Percentiles rank a stretch among this genome's conserved stretches.
These are phyloP conservation scores for Candida chilensis DNA, from an alignment of 805 yeast genomes.

Conservation along the genomic window DNA sequence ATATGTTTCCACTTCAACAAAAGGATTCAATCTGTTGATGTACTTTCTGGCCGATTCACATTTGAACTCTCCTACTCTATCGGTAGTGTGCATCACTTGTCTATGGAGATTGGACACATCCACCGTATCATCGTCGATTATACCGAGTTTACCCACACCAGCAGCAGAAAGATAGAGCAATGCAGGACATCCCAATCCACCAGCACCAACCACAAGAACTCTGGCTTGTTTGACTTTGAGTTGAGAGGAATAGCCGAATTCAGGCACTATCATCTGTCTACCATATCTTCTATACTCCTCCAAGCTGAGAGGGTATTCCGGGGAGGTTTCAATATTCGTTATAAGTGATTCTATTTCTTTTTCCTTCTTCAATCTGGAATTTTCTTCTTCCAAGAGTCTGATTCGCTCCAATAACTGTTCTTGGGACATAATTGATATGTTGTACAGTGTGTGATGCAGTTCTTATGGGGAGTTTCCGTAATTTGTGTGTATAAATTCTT, in stretches of 20 bases:
- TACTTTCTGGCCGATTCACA: conserved; percentile 68
- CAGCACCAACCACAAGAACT: conserved; percentile 86
- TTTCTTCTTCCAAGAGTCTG: background rate
- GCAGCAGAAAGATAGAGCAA: conserved; percentile 77
- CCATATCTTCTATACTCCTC: conserved; percentile 85
- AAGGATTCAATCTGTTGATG: conserved; percentile 55
- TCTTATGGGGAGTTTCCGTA: too few species aligned
- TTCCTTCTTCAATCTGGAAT: background rate
- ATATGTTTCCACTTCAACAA: conserved; percentile 45
- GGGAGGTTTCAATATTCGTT: too few species aligned
- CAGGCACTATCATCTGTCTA: conserved; percentile 90
- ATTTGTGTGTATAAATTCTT: too few species aligned
- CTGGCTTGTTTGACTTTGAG: conserved; percentile 42
- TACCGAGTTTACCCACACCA: conserved; percentile 80
- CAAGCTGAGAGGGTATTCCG: conserved; percentile 16
- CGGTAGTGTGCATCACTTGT: conserved; percentile 72
- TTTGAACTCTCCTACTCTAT: conserved; percentile 59
- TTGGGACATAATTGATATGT: too few species aligned
- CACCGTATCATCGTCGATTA: conserved; percentile 80
- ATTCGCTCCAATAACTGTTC: background rate
- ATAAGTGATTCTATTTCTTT: background rate
- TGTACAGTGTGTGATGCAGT: too few species aligned
- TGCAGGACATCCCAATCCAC: conserved; percentile 94
- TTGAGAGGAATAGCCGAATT: conserved; percentile 56
- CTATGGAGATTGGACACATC: conserved; percentile 84